Evolutionary conservation across 208 protist genomes (phyloP), one percentile per base, ranked within the genome.

Genomic region (Leishmania mexicana): DNA sequence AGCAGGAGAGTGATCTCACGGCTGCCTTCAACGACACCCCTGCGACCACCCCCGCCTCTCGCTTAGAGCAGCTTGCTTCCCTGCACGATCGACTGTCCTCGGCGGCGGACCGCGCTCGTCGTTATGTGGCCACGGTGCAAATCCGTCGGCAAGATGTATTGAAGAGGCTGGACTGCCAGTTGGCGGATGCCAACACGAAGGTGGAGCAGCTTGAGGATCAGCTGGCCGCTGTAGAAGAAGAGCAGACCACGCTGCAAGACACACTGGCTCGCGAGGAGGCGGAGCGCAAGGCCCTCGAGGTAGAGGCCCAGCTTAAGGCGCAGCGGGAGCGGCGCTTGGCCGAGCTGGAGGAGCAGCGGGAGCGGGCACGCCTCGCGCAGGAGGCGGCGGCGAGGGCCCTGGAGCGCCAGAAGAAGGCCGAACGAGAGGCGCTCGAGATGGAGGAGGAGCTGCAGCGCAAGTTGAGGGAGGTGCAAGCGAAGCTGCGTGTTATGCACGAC

Each of bases 381-480:
- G 80, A 87, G 42, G 91, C 91, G 75, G 94, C 92, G 4, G 86
- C 91, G 40, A 76, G 88, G 57, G 92, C 91, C 24, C 40, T 93
- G 47, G 87, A 87, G 81, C 89, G 88, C 35, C 94, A 96, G 81
- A 85, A 77, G 60, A 73, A 88, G 76, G 90, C 86, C 21, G 94
- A 97, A 76, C 84, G 86, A 47, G 90, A 87, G 64, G 90, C 93
- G 7, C 75, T 93, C 10, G 86, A 83, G 38, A 85, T 88, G 68
- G 93, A 97, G 83, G 75, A 76, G 68, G 90, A 95, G 75, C 88
- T 97, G 67, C 81, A 92, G 78, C 83, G 82, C 51, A 89, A 92
- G 79, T 81, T 95, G 77, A 72, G 81, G 24, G 88, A 93, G 79
- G 91, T 92, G 64, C 93, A 91, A 60, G 80, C 81, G 40, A 81